Evolutionary conservation across 768 basidiomycete species (phyloP).

Genomic region (Scleroderma bovista): DNA sequence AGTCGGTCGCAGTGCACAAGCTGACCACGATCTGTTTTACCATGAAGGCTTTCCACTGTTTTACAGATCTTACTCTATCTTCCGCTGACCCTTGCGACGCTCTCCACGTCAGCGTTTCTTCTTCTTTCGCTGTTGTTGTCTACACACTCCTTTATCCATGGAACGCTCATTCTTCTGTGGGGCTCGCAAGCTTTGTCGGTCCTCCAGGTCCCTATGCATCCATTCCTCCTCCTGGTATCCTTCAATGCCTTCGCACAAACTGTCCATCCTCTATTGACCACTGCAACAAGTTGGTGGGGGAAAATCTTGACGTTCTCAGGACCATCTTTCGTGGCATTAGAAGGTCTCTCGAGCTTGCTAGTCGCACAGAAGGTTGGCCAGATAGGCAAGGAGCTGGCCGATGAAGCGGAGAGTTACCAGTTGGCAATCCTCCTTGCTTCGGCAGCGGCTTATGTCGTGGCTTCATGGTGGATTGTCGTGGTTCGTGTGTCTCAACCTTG

Average conservation of each 20-base stretch:
- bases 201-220: conserved; percentile 81
- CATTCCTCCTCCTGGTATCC: conserved; percentile 78
- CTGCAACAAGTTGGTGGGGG: conserved; percentile 68
- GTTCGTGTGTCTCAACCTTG: conserved; percentile 39
- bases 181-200: conserved; percentile 67
- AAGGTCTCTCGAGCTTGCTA: conserved; percentile 78
- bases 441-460: conserved; percentile 73
- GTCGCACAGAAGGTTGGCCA: conserved; percentile 80
- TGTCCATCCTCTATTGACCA: conserved; percentile 51
- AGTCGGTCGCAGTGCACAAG: neutral
- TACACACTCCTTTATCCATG: conserved; percentile 74
- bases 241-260: conserved; percentile 79
- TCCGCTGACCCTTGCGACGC: conserved; percentile 77
- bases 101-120: conserved; percentile 75
- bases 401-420: conserved; percentile 70
- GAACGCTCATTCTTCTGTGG: conserved; percentile 68
- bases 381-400: conserved; percentile 65
- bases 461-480: conserved; percentile 82
- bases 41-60: conserved; percentile 61
- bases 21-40: neutral
- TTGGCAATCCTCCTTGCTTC: conserved; percentile 71
- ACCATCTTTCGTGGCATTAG: conserved; percentile 75
- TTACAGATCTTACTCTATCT: conserved; percentile 80
- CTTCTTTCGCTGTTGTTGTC: conserved; percentile 75
- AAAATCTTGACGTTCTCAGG: conserved; percentile 63